Conservation (phyloP, 805 yeast species). For the Wickerhamomyces rabaulensis region DNA sequence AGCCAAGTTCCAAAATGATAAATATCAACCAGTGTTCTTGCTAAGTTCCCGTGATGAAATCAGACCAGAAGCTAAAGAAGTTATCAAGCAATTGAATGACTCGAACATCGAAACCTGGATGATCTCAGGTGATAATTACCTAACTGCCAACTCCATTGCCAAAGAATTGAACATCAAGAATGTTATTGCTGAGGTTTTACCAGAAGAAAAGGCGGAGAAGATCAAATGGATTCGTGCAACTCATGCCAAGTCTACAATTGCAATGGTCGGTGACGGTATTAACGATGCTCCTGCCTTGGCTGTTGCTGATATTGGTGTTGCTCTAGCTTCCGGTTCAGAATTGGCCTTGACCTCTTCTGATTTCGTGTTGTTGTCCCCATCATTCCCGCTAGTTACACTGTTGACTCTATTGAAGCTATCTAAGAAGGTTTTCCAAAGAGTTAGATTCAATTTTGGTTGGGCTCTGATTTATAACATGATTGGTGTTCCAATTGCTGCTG, state of each 20-base stretch:
- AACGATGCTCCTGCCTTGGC: conserved; percentile 81
- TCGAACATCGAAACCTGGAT: conserved; percentile 58
- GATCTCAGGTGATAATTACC: conserved; percentile 69
- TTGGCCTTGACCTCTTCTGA: conserved; percentile 71
- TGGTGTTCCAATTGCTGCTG: conserved; percentile 64
- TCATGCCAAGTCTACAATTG: conserved; percentile 30
- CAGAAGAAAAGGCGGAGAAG: conserved; percentile 64
- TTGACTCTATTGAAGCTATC: conserved; percentile 51
- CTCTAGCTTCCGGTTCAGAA: conserved; percentile 73
- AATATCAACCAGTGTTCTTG: conserved; percentile 37
- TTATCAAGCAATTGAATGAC: conserved; percentile 36
- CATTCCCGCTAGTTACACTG: conserved; percentile 45
- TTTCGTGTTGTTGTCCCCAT: conserved; percentile 57
- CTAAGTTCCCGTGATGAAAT: conserved; percentile 59
- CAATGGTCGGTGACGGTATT: conserved; percentile 83
- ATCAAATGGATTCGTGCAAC: conserved; percentile 50
- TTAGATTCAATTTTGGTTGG: conserved; percentile 55
- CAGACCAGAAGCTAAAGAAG: conserved; percentile 50
- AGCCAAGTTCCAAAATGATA: conserved; percentile 23
- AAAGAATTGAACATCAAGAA: conserved; percentile 53
- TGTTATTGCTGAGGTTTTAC: conserved; percentile 67
- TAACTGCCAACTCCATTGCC: conserved; percentile 67
- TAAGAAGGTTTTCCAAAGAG: conserved; percentile 44
- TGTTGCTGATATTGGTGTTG: conserved; percentile 71
- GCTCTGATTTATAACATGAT: conserved; percentile 51